phyloP scores from a whole-genome alignment of 176 grass and related monocot genomes.

The Thalia dealbata region DNA sequence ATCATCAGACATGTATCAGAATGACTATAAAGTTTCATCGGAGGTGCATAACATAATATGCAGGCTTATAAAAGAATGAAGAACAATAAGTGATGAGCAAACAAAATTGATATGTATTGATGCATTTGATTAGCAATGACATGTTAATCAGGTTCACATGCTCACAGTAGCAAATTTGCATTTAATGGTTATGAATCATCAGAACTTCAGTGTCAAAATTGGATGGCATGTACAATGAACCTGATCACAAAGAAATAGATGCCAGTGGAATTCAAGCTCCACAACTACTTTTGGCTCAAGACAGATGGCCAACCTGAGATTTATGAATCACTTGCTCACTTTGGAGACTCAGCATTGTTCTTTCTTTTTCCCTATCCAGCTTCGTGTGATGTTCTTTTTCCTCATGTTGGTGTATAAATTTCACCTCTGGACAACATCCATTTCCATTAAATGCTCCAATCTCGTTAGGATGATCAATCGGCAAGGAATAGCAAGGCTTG shows the following conservation, averaged over 20 bases:
- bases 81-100: background rate
- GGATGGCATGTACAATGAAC: background rate
- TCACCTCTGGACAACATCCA: slow-evolving; percentile 57
- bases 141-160: background rate
- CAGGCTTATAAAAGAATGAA: background rate
- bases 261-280: background rate
- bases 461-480: slow-evolving; percentile 41
- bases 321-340: slow-evolving; percentile 36
- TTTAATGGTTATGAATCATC: background rate
- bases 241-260: background rate
- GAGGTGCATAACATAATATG: background rate
- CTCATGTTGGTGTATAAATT: slow-evolving; percentile 26
- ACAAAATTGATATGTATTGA: background rate
- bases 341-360: slow-evolving; percentile 39
- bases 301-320: slow-evolving; percentile 34
- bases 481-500: slow-evolving; percentile 33
- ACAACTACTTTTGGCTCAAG: background rate
- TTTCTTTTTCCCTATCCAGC: background rate
- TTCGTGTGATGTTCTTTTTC: slow-evolving; percentile 31
- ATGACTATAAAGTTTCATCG: background rate
- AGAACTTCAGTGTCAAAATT: background rate
- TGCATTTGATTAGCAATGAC: background rate
- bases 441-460: slow-evolving; percentile 48
- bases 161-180: background rate
- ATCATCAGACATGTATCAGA: background rate